Conservation (phyloP, 176 grass and related monocot species). For the Olyra latifolia region DNA sequence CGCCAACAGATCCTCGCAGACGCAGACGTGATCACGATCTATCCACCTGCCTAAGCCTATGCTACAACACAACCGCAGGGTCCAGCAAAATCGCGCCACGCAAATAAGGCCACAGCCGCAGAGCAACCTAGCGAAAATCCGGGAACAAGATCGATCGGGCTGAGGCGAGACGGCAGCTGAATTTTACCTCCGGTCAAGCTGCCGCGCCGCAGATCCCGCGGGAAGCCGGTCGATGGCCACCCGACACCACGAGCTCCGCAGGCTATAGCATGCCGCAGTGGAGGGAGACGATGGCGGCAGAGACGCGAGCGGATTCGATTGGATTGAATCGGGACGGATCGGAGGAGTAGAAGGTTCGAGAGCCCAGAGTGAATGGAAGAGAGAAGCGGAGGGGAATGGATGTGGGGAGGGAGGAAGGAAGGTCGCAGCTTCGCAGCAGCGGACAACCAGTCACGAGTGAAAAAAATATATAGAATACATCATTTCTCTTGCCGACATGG, state of each 20-base stretch:
- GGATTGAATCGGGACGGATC: not conserved
- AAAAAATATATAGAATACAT: not conserved
- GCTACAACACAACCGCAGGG: not conserved
- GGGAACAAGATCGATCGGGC: not conserved
- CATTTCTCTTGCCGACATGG: too few species aligned
- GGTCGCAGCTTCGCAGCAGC: not conserved
- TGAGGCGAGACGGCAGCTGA: not conserved
- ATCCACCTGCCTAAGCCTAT: not conserved
- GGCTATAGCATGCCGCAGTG: conserved; percentile 11
- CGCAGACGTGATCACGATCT: not conserved
- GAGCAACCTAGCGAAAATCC: not conserved
- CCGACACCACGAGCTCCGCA: not conserved
- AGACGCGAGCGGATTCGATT: not conserved
- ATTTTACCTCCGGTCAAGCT: conserved; percentile 10
- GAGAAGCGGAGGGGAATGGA: not conserved
- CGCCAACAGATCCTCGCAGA: not conserved
- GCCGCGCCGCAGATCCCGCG: conserved; percentile 14
- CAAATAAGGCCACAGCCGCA: not conserved
- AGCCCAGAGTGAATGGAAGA: not conserved
- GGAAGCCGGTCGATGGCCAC: not conserved
- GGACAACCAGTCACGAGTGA: not conserved
- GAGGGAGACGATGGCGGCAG: not conserved
- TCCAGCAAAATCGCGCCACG: not conserved
- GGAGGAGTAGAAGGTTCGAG: not conserved
- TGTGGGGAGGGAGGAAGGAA: not conserved